phyloP scores from a whole-genome alignment of 1,284 basidiomycete genomes.

The Neolentinus lepideus region DNA sequence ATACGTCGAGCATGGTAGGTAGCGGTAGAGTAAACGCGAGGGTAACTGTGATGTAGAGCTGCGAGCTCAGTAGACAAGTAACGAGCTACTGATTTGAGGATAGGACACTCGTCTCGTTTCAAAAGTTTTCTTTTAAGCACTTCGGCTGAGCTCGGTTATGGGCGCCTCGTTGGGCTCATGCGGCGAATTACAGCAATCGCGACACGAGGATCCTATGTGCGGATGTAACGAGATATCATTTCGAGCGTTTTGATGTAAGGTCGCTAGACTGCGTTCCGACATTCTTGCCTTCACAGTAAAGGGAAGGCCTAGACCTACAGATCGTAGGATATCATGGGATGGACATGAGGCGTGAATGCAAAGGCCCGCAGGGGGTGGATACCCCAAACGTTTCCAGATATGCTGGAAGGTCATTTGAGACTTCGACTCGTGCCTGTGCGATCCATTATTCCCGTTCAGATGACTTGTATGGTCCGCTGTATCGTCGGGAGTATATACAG shows the following conservation, averaged over 20 bases:
- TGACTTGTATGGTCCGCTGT: not conserved
- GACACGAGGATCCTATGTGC: not conserved
- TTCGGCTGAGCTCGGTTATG: not conserved
- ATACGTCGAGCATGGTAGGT: constrained; percentile 51
- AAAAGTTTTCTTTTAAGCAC: not conserved
- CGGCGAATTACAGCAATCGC: not conserved
- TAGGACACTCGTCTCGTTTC: not conserved
- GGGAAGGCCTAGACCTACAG: not conserved
- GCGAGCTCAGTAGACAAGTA: not conserved
- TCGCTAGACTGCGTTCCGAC: not conserved
- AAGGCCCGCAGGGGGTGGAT: not conserved
- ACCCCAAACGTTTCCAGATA: not conserved
- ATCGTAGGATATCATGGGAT: not conserved
- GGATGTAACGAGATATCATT: not conserved
- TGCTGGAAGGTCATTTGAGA: not conserved
- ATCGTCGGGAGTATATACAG: not conserved
- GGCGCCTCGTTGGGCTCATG: not conserved
- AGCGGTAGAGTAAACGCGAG: not conserved
- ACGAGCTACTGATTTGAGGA: not conserved
- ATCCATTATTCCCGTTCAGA: not conserved
- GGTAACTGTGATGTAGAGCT: not conserved
- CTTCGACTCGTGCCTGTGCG: not conserved
- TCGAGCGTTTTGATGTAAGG: not conserved
- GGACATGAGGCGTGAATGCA: not conserved
- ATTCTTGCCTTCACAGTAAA: not conserved